Evolutionary conservation across 2,329 filamentous ascomycete genomes (phyloP).

Genomic region (Aspergillus ibericus): DNA sequence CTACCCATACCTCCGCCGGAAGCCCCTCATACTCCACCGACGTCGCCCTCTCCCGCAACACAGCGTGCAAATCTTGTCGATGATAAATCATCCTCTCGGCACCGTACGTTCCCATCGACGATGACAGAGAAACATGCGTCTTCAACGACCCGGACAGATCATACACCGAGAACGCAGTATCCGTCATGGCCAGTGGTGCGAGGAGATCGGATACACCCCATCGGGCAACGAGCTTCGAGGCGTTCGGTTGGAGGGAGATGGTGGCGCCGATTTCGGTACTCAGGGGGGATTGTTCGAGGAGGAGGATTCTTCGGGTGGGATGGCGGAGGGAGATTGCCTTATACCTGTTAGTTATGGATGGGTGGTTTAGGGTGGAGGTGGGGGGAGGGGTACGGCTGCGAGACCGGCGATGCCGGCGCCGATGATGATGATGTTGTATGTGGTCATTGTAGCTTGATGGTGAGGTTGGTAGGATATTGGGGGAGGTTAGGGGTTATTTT

Average conservation of each 20-base stretch:
- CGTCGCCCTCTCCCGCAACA: constrained; percentile 11
- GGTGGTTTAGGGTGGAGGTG: background rate
- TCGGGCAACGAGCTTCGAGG: constrained; percentile 16
- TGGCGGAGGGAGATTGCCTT: constrained; percentile 29
- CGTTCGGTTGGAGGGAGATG: constrained; percentile 48
- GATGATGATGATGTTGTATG: constrained; percentile 52
- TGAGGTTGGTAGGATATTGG: too few species aligned
- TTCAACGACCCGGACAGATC: constrained; percentile 22
- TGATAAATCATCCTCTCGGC: constrained; percentile 24
- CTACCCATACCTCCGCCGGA: background rate
- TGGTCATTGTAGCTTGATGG: background rate
- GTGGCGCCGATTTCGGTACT: constrained; percentile 49
- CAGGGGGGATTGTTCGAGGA: constrained; percentile 27
- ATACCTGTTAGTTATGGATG: background rate
- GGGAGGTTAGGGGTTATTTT: too few species aligned
- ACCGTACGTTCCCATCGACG: constrained; percentile 16
- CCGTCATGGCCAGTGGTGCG: constrained; percentile 19
- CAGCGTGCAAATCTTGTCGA: constrained; percentile 26
- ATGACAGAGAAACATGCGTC: constrained; percentile 18
- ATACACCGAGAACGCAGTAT: constrained; percentile 27
- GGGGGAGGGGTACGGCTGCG: constrained; percentile 21
- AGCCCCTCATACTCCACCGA: background rate
- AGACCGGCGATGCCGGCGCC: constrained; percentile 44
- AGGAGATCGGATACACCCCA: background rate
- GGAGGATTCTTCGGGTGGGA: constrained; percentile 20